A percentile compares a stretch with the other conserved stretches of the same genome.
These are phyloP conservation scores for Geotrichum macrosporum DNA, from an alignment of 1,139 yeast genomes.

Conservation along the genomic window DNA sequence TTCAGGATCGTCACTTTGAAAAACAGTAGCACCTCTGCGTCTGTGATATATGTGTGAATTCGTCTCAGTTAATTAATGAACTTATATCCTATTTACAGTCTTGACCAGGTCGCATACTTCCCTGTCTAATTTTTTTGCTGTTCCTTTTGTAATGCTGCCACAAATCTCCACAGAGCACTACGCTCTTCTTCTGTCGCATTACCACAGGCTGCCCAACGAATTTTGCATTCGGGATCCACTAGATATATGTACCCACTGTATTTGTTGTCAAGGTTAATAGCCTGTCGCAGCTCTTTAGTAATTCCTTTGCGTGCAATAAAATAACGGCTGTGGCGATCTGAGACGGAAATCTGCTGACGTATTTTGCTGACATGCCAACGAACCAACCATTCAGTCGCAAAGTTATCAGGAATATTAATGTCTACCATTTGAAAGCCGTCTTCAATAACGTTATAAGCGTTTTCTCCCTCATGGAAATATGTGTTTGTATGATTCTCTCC, in stretches of 20 bases:
- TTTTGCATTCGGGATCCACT: conserved; percentile 65
- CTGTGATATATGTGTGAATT: no score
- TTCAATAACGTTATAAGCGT: conserved; percentile 24
- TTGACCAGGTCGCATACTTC: no score
- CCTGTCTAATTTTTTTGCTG: background rate
- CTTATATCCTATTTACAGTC: no score
- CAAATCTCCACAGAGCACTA: conserved; percentile 61
- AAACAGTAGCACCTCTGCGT: no score
- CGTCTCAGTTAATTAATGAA: no score
- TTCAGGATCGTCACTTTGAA: no score
- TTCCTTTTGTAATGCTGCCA: conserved; percentile 35
- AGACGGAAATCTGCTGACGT: conserved; percentile 42
- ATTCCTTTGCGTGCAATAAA: conserved; percentile 62
- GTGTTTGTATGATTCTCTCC: conserved; percentile 67
- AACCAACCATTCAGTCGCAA: conserved; percentile 61
- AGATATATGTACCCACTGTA: conserved; percentile 76
- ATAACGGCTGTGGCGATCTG: conserved; percentile 47
- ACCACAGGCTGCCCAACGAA: conserved; percentile 94
- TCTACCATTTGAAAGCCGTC: conserved; percentile 63
- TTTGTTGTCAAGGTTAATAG: conserved; percentile 63
- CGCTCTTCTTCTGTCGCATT: conserved; percentile 61
- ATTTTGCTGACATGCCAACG: conserved; percentile 45
- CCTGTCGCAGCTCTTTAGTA: conserved; percentile 54
- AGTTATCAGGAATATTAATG: conserved; percentile 66
- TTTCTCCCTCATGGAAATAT: conserved; percentile 47